Percentiles rank a stretch among this genome's conserved stretches.
Conservation (phyloP, 2,329 filamentous ascomycete species). For the Pseudocercospora eumusae region DNA sequence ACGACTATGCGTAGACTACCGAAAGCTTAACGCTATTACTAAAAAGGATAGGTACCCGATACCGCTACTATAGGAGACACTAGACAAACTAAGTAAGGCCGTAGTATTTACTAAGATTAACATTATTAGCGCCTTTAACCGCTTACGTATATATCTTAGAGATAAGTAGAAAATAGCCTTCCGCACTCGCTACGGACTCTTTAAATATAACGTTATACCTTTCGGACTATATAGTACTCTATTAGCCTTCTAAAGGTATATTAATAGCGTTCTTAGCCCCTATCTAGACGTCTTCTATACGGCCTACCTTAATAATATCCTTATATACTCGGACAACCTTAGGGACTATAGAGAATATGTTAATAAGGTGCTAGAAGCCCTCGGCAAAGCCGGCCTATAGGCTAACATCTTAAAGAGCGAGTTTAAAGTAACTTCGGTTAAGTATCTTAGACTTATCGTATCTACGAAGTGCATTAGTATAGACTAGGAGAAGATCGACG, state of each 20-base stretch:
- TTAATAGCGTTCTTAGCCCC: constrained; percentile 28
- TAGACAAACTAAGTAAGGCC: constrained; percentile 25
- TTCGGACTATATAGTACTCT: too few species aligned
- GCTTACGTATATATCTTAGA: constrained; percentile 29
- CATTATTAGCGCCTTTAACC: constrained; percentile 32
- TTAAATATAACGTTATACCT: too few species aligned
- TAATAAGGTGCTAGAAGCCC: too few species aligned
- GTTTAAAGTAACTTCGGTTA: constrained; percentile 18
- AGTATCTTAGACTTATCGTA: constrained; percentile 27
- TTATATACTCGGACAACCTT: constrained; percentile 32
- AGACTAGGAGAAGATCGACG: neutral
- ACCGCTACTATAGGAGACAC: too few species aligned
- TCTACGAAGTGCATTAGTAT: too few species aligned
- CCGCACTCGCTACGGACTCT: too few species aligned
- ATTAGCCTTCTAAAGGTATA: too few species aligned
- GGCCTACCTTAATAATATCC: constrained; percentile 39
- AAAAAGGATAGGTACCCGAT: constrained; percentile 37
- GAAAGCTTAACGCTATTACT: constrained; percentile 36
- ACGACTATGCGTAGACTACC: constrained; percentile 38
- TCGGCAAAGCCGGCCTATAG: constrained; percentile 15
- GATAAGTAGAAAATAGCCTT: constrained; percentile 32
- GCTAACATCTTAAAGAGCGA: constrained; percentile 20
- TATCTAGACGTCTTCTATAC: constrained; percentile 27
- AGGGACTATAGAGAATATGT: neutral
- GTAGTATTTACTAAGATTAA: too few species aligned